Percentiles rank a stretch among this genome's conserved stretches.
Conservation (phyloP, 352 stramenopile species). For the Phytophthora tubulina region DNA sequence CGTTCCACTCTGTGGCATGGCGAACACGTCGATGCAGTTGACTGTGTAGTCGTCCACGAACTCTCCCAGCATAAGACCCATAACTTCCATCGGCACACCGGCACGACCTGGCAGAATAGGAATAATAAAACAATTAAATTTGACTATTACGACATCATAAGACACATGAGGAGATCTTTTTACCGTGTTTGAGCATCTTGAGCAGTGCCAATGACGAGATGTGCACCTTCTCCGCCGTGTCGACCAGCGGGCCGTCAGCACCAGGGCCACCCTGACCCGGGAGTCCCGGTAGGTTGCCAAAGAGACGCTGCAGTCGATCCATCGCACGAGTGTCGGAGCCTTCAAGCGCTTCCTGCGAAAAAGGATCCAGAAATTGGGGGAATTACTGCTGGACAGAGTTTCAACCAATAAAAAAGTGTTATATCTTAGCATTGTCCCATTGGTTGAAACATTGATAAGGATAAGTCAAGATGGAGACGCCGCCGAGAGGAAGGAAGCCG, state of each 20-base stretch:
- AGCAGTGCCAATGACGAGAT: slow-evolving; percentile 99
- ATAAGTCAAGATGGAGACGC: slow-evolving; percentile 68
- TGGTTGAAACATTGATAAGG: background rate
- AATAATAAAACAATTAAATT: slow-evolving; percentile 21
- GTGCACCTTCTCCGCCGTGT: slow-evolving; percentile 99
- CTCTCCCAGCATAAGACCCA: slow-evolving; percentile 99
- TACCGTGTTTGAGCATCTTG: slow-evolving; percentile 99
- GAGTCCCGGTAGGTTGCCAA: slow-evolving; percentile 86
- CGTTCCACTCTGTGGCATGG: slow-evolving; percentile 98
- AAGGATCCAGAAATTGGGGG: slow-evolving; percentile 41
- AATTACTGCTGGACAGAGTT: slow-evolving; percentile 7
- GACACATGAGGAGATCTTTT: slow-evolving; percentile 13
- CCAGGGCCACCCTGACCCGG: slow-evolving; percentile 72
- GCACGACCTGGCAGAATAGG: slow-evolving; percentile 79
- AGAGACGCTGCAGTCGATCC: slow-evolving; percentile 88
- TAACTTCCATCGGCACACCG: slow-evolving; percentile 99
- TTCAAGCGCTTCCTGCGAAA: slow-evolving; percentile 29
- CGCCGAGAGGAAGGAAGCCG: slow-evolving; percentile 57
- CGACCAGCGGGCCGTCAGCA: slow-evolving; percentile 93
- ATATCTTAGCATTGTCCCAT: background rate
- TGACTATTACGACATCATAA: background rate
- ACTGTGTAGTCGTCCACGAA: slow-evolving; percentile 99
- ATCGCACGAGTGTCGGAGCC: slow-evolving; percentile 42
- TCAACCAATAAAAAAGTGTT: slow-evolving; percentile 3
- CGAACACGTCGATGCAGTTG: slow-evolving; percentile 99